Evolutionary conservation across 2,329 filamentous ascomycete species (phyloP).

Genomic region (Atkinsonella hypoxylon): DNA sequence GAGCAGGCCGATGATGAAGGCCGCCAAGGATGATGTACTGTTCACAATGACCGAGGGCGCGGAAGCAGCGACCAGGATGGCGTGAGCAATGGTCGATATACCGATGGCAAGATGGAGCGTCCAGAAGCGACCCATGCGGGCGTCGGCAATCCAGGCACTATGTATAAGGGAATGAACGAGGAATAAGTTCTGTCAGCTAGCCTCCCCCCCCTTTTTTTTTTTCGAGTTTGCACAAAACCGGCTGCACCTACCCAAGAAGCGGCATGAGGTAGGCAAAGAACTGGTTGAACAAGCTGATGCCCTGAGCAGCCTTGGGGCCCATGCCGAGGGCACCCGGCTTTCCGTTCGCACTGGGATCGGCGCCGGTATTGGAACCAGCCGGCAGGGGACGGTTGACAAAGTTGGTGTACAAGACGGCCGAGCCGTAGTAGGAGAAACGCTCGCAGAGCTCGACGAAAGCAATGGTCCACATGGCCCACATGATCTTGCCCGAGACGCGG

Average conservation of each 20-base stretch:
- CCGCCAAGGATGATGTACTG: conserved; percentile 45
- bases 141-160: conserved; percentile 49
- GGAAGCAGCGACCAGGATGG: conserved; percentile 53
- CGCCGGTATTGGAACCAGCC: conserved; percentile 39
- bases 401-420: conserved; percentile 55
- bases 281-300: conserved; percentile 39
- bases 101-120: conserved; percentile 58
- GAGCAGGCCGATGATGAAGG: conserved; percentile 55
- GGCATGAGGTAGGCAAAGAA: conserved; percentile 53
- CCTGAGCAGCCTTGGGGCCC: conserved; percentile 43
- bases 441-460: conserved; percentile 65
- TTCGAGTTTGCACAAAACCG: too few species aligned
- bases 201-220: too few species aligned
- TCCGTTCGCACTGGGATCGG: conserved; percentile 21
- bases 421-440: conserved; percentile 67
- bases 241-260: conserved; percentile 37
- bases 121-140: conserved; percentile 60
- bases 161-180: neutral
- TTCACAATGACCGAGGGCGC: conserved; percentile 50
- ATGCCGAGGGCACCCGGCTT: conserved; percentile 42
- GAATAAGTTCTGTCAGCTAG: too few species aligned
- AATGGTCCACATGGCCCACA: conserved; percentile 55
- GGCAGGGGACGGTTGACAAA: conserved; percentile 48
- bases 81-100: conserved; percentile 53
- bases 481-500: conserved; percentile 52